These are phyloP conservation scores for Umbelopsis vinacea DNA, from an alignment of 192 early-diverging fungal species.

Conservation along the genomic window DNA sequence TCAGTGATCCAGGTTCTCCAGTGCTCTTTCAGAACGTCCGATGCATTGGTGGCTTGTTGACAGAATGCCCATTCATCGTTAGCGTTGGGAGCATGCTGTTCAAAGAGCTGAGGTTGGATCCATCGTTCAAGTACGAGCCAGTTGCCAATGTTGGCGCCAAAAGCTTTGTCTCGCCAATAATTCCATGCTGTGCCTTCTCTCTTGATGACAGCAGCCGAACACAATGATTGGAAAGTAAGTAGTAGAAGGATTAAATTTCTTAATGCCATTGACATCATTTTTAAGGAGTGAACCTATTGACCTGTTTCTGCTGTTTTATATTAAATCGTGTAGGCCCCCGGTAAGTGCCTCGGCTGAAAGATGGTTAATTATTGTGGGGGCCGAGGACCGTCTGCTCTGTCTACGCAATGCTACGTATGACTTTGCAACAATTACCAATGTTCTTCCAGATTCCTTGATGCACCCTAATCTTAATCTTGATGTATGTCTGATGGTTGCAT, in stretches of 20 bases:
- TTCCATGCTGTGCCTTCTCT: conserved; percentile 29
- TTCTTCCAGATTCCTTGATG: no score
- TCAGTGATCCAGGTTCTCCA: conserved; percentile 63
- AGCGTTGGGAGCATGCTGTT: conserved; percentile 35
- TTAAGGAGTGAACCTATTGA: neutral
- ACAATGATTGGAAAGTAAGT: neutral
- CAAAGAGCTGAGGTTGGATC: conserved; percentile 53
- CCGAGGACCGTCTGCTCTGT: no score
- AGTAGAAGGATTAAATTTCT: neutral
- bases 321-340: neutral
- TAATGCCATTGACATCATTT: neutral
- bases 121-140: conserved; percentile 64
- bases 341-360: neutral
- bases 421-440: no score
- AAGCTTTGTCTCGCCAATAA: conserved; percentile 40
- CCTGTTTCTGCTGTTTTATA: neutral
- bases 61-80: conserved; percentile 65
- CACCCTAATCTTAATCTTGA: no score
- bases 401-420: no score
- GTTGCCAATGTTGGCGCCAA: conserved; percentile 62
- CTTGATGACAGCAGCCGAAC: conserved; percentile 12
- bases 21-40: conserved; percentile 42
- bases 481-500: no score
- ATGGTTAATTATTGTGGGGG: no score
- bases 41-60: conserved; percentile 44